A percentile compares a stretch with the other conserved stretches of the same genome.
phyloP scores from a whole-genome alignment of 495 filamentous ascomycete genomes.

The Saxispiralis lemnorum region DNA sequence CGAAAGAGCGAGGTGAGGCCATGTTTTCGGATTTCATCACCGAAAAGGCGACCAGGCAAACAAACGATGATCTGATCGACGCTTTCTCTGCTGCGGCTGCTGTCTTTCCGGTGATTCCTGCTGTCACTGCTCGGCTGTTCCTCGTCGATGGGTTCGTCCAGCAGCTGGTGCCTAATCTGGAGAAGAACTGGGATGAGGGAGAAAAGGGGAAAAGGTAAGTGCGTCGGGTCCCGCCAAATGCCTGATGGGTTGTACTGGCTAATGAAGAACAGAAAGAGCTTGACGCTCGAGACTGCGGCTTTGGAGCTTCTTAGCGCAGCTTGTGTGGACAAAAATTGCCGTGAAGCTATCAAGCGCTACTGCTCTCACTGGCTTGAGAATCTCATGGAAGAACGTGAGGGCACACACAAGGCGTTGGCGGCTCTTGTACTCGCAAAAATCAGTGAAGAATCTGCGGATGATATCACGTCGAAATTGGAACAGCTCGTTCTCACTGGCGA shows the following conservation, averaged over 20 bases:
- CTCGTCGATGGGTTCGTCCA: conserved; percentile 66
- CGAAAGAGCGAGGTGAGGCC: conserved; percentile 47
- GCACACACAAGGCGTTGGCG: conserved; percentile 45
- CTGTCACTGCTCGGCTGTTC: conserved; percentile 54
- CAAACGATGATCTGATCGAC: conserved; percentile 42
- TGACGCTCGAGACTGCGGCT: conserved; percentile 52
- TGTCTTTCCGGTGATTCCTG: conserved; percentile 68
- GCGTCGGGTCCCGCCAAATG: background rate
- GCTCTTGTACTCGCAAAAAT: conserved; percentile 51
- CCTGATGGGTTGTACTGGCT: background rate
- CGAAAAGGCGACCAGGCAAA: conserved; percentile 32
- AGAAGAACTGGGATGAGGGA: conserved; percentile 43
- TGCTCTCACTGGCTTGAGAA: conserved; percentile 72
- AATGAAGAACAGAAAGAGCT: conserved; percentile 13
- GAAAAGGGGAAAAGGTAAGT: conserved; percentile 5
- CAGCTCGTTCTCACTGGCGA: conserved; percentile 45
- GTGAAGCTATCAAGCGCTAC: conserved; percentile 60
- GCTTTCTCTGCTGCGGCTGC: conserved; percentile 78
- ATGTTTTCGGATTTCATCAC: conserved; percentile 51
- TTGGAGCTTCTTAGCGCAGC: conserved; percentile 81
- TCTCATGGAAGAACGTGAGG: conserved; percentile 47
- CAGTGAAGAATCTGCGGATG: conserved; percentile 24
- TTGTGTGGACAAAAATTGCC: conserved; percentile 61
- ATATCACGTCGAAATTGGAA: conserved; percentile 63
- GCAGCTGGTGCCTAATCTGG: conserved; percentile 49